Base-by-base conservation (phyloP, 805 yeast genomes). In the Nakazawaea holstii region DNA sequence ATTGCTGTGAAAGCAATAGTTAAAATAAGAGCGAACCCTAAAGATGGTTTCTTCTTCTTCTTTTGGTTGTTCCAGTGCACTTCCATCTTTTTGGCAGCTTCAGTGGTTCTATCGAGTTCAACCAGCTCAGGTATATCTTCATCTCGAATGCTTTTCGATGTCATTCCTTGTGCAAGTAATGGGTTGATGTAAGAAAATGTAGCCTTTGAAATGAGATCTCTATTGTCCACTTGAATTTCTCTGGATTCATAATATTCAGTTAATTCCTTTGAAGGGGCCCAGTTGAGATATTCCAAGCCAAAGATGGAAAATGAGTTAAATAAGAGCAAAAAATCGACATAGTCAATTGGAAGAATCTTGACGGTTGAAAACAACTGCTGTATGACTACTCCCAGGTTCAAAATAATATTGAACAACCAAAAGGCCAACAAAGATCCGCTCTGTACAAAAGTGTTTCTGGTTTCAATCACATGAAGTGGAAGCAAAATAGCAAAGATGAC, bases 131-230 rank as follows among this genome's bases (percentile, higher is more conserved):
- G 76, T 48, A 75, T 56, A 41, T 72, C 70, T 7, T 66, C 62
- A 31, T 70, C 68, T 31, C 60, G 63, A 31, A 66, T 46, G 3
- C 60, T 56, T 24, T 59, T 54, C 10, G 32, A 15, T 11, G 43
- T 33, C 5, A 33, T 13, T 33, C 98, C 98, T 45, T 78, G 78
- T 54, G 69, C 77, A 83, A 94, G 88, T 57, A 94, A 68, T 1
- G 77, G 80, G 17, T 89, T 81, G 95, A 94, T 88, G 98, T 99
- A 94, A 27, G 82, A 68, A 62, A 94, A 92, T 0, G 95, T 83
- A 44, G 92, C 69, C 45, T 77, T 71, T 2, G 95, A 84, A 53
- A 92, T 79, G 13, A 90, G 68, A 60, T 91, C 82, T 10, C 89
- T 61, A 2, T 51, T 49, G 4, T 55, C 39, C 2, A 53, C 31